Base-by-base conservation (phyloP, 345 rosid species). In the Citrus sinensis region DNA sequence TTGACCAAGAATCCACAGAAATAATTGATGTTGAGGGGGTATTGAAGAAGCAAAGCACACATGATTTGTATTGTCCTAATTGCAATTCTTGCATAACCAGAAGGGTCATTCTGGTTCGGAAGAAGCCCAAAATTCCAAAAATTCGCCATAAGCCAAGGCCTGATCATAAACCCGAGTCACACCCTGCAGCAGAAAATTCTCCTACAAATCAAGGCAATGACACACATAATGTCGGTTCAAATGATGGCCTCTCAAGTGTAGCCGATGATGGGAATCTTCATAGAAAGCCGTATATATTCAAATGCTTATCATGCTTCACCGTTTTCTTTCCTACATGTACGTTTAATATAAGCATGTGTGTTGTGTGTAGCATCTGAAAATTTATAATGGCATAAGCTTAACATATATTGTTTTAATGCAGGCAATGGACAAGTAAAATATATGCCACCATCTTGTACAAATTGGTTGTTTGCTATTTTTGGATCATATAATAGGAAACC, bases 251-350 rank as follows among this genome's bases (percentile, higher is more conserved):
- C 22, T 17, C 58, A 54, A 16, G 1, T 73, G 39, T 74, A 25
- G 61, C 24, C 29, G 74, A 34, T 70, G 88, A 49, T 39, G 30
- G 62, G 32, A 60, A 51, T 51, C 14, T 17, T 8, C 70, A 67
- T 37, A 14, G 76, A 35, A 83, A 80, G 39, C 80, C 83, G 1
- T 82, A 84, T 81, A 79, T 78, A 20, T 89, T 87, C 85, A 83
- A 87, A 87, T 95, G 98, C 85, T 84, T 89, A 81, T 88, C 96
- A 46, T 95, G 98, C 85, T 87, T 91, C 87, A 89, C 90, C 87
- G 37, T 93, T 74, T 88, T 93, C 87, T 70, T 85, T 77, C 94
- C 87, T 70, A 75, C 56, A 86, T 94, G 98, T 93, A 88, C 34
- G 37, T 19, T 54, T 54, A 46, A 46, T 46, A 46, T 3, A 1